Evolutionary conservation across 75 land plant genomes (phyloP).

Genomic region (Isoetes taiwanensis): DNA sequence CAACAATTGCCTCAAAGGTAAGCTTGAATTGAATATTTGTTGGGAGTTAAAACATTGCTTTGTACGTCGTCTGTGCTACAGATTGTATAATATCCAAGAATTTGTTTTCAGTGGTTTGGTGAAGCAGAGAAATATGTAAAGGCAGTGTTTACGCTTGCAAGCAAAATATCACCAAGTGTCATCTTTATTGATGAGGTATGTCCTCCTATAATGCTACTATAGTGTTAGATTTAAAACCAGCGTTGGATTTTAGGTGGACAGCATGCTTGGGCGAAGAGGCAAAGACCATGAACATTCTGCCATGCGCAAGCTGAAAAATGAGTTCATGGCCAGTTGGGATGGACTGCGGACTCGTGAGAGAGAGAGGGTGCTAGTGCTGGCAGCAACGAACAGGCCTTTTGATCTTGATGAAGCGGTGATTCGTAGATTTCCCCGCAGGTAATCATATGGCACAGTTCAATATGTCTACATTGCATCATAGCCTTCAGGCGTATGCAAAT

Average conservation of each 20-base stretch:
- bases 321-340: slow-evolving; percentile 45
- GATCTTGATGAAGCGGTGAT: slow-evolving; percentile 47
- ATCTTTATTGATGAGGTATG: slow-evolving; percentile 39
- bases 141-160: slow-evolving; percentile 38
- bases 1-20: slow-evolving; percentile 87
- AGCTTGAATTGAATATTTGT: too few relatives aligned
- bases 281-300: slow-evolving; percentile 38
- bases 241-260: slow-evolving; percentile 25
- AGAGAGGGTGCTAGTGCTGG: slow-evolving; percentile 34
- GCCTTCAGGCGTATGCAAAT: too few relatives aligned
- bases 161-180: slow-evolving; percentile 41
- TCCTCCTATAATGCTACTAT: too few relatives aligned
- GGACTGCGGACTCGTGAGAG: slow-evolving; percentile 34
- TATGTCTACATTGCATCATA: too few relatives aligned
- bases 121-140: slow-evolving; percentile 50
- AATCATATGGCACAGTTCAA: not conserved
- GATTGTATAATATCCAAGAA: too few relatives aligned
- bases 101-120: slow-evolving; percentile 36
- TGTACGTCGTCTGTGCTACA: too few relatives aligned
- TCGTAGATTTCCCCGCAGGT: slow-evolving; percentile 41
- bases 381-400: slow-evolving; percentile 43
- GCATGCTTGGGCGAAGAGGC: slow-evolving; percentile 42
- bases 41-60: too few relatives aligned
- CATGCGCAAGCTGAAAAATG: slow-evolving; percentile 43
- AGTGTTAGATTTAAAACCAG: not conserved